Evolutionary conservation across 2,329 filamentous ascomycete species (phyloP), one percentile per base, ranked within the genome.

Genomic region (Beauveria brongniartii): DNA sequence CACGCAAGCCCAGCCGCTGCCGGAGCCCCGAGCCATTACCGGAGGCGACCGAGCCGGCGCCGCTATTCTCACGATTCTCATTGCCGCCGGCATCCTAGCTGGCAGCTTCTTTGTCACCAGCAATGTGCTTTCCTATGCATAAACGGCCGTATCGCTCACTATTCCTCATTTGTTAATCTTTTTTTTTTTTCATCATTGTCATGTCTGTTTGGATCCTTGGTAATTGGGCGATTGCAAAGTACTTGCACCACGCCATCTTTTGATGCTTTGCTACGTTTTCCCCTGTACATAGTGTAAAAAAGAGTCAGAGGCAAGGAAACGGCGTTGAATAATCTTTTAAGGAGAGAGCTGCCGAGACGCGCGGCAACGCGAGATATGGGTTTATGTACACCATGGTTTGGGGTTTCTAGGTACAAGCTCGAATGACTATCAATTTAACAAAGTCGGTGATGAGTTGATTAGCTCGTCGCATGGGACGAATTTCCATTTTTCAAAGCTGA

Each of bases 11-110:
- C 65, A 70, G 64, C 63, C 65, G 50, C 64, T 75, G 37, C 62
- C 68, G 44, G 64, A 64, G 16, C 63, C 68, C 37, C 64, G 59
- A 41, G 64, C 65, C 70, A 80, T 85, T 61, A 80, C 78, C 2
- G 74, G 69, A 3, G 75, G 71, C n/a, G 82, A 85, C 62, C 75
- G 73, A 66, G 81, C 81, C 1, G 83, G 80, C 0, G 83, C 83
- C 0, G 82, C 80, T 14, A 80, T 86, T 63, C 50, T 82, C 63
- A 86, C 83, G 26, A 74, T 78, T 8, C 71, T 81, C 0, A 67
- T 85, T 20, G 67, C 78, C 40, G 70, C 79, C 12, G 78, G 80
- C 60, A 69, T 83, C 30, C 51, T 84, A 3, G 79, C 75, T 16
- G 79, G 80, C n/a, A 75, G 76, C 34, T 69, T 77, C 26, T 84